Conservation (phyloP, 2,329 filamentous ascomycete species). For the Zelopaecilomyces penicillatus region DNA sequence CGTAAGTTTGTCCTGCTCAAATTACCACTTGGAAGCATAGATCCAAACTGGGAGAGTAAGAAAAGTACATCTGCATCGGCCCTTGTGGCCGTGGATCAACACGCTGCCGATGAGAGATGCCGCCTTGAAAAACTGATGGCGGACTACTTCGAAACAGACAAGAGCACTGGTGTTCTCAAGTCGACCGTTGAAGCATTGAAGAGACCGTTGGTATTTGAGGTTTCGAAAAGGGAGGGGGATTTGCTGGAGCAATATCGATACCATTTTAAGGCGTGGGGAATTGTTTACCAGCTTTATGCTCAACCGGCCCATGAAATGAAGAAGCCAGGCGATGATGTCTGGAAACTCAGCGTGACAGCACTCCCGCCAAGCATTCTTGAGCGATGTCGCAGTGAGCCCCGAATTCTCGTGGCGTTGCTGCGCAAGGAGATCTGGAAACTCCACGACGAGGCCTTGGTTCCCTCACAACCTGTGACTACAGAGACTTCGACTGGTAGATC, state of each 20-base stretch:
- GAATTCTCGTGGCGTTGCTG: conserved; percentile 64
- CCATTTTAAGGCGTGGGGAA: conserved; percentile 67
- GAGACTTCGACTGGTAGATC: conserved; percentile 7
- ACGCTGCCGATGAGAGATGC: conserved; percentile 86
- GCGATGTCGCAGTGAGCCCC: conserved; percentile 64
- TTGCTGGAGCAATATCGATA: conserved; percentile 46
- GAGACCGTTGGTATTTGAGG: conserved; percentile 54
- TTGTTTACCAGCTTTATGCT: conserved; percentile 47
- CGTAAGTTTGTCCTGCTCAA: conserved; percentile 77
- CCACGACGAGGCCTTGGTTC: conserved; percentile 34
- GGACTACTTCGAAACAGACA: conserved; percentile 34
- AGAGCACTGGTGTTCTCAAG: not conserved
- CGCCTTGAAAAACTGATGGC: conserved; percentile 66
- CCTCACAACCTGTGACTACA: not conserved
- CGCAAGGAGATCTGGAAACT: conserved; percentile 65
- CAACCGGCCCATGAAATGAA: not conserved
- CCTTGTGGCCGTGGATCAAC: conserved; percentile 80
- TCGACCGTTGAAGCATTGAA: conserved; percentile 31
- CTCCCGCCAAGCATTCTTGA: conserved; percentile 69
- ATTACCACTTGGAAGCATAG: conserved; percentile 27
- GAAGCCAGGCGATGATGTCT: not conserved
- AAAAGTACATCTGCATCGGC: conserved; percentile 31
- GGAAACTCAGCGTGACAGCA: conserved; percentile 39
- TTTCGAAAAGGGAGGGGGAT: conserved; percentile 50
- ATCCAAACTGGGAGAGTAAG: not conserved